These are phyloP conservation scores for Plantago coronopus DNA, from an alignment of 305 asterid genomes.

Conservation along the genomic window DNA sequence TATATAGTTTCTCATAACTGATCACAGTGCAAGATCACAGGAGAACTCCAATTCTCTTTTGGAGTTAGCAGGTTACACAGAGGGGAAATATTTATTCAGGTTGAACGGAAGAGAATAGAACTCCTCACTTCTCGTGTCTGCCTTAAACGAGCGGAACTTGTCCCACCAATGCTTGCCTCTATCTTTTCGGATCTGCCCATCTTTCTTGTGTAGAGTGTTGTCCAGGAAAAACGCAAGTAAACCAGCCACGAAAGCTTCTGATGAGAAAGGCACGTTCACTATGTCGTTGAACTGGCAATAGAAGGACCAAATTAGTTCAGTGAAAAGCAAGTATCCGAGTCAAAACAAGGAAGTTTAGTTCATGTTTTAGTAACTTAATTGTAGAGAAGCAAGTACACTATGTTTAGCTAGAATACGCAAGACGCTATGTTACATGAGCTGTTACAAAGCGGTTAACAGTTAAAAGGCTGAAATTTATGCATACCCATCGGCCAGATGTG, in stretches of 20 bases:
- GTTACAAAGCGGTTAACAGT: neutral
- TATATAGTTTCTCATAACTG: conserved; percentile 18
- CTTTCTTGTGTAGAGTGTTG: conserved; percentile 48
- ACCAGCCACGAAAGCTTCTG: conserved; percentile 50
- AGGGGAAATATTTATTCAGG: conserved; percentile 56
- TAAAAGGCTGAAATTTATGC: conserved; percentile 12
- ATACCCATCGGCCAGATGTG: conserved; percentile 56
- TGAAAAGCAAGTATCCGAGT: too few species aligned
- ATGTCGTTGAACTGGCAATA: conserved; percentile 52
- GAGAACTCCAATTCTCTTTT: conserved; percentile 3
- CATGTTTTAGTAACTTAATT: neutral
- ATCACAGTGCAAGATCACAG: conserved; percentile 6
- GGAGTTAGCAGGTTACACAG: conserved; percentile 26
- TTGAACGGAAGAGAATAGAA: conserved; percentile 55
- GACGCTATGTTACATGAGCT: too few species aligned
- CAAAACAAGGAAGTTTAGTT: too few species aligned
- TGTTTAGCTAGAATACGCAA: too few species aligned
- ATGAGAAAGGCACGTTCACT: conserved; percentile 54
- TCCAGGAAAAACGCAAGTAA: conserved; percentile 43
- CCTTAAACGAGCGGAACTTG: conserved; percentile 39
- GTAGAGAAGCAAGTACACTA: neutral
- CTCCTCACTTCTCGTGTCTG: conserved; percentile 44
- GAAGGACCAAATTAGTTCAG: neutral
- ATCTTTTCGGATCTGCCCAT: conserved; percentile 42
- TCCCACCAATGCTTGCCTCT: conserved; percentile 65